Conservation (phyloP, 768 basidiomycete genomes). For the Russula sp. region DNA sequence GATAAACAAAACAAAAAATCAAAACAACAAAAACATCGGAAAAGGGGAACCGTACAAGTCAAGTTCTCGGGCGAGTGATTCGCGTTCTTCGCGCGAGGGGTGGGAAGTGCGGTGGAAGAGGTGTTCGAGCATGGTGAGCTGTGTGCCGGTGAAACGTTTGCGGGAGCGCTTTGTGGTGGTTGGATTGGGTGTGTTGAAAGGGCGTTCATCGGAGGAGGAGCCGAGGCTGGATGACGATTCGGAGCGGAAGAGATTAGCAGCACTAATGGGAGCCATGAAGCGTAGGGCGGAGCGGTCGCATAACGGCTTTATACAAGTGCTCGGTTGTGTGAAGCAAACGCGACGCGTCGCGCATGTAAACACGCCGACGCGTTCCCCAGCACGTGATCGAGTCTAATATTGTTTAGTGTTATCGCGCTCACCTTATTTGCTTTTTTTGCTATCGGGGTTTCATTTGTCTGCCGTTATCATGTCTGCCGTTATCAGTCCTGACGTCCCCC, state of each 20-base stretch:
- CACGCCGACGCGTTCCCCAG: background rate
- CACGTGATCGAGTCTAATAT: conserved; percentile 16
- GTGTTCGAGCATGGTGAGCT: conserved; percentile 29
- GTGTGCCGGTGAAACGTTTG: conserved; percentile 29
- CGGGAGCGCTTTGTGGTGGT: conserved; percentile 25
- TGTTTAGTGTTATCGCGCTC: too few relatives aligned
- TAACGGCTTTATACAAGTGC: conserved; percentile 17
- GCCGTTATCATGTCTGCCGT: too few relatives aligned
- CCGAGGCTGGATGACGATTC: conserved; percentile 25
- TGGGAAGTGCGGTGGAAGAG: conserved; percentile 29
- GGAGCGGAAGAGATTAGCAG: conserved; percentile 21
- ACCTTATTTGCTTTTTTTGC: too few relatives aligned
- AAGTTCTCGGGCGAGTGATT: conserved; percentile 26
- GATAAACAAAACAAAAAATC: background rate
- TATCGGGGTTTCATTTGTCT: too few relatives aligned
- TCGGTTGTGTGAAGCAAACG: conserved; percentile 10
- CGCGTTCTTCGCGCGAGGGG: conserved; percentile 31
- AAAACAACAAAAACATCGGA: background rate
- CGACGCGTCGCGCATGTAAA: conserved; percentile 26
- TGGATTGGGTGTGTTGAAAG: background rate
- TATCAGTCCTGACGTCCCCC: too few relatives aligned
- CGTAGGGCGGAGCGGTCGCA: background rate
- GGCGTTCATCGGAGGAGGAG: conserved; percentile 26
- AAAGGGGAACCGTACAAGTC: conserved; percentile 16
- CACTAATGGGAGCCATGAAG: conserved; percentile 19